Conservation (phyloP, 345 rosid species). For the Balakata baccata region DNA sequence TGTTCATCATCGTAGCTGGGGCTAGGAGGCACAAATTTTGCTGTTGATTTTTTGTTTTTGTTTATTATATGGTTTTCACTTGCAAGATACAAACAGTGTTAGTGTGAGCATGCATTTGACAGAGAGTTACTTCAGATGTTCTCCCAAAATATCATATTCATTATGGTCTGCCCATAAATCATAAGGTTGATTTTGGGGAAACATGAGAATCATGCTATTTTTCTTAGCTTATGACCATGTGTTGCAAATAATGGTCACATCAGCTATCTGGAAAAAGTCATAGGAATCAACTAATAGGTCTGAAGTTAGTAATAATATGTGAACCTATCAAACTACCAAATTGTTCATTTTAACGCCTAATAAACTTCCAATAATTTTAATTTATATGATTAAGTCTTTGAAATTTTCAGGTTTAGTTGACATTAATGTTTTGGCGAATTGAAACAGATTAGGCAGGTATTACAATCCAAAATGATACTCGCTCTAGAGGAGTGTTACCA, state of each 20-base stretch:
- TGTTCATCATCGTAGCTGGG: background rate
- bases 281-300: background rate
- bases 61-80: background rate
- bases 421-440: background rate
- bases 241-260: too few relatives aligned
- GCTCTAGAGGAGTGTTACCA: too few relatives aligned
- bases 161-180: background rate
- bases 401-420: background rate
- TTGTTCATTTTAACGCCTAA: background rate
- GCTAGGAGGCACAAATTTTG: background rate
- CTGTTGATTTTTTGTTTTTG: background rate
- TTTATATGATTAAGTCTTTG: background rate
- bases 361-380: background rate
- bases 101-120: background rate
- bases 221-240: background rate
- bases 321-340: background rate
- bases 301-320: too few relatives aligned
- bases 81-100: background rate
- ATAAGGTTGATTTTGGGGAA: background rate
- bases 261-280: background rate
- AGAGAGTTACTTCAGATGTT: background rate
- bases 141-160: background rate
- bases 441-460: background rate
- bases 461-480: background rate
- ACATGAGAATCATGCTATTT: background rate